Base-by-base conservation (phyloP, 176 grass and related monocot species). In the Rhynchospora tenuis region DNA sequence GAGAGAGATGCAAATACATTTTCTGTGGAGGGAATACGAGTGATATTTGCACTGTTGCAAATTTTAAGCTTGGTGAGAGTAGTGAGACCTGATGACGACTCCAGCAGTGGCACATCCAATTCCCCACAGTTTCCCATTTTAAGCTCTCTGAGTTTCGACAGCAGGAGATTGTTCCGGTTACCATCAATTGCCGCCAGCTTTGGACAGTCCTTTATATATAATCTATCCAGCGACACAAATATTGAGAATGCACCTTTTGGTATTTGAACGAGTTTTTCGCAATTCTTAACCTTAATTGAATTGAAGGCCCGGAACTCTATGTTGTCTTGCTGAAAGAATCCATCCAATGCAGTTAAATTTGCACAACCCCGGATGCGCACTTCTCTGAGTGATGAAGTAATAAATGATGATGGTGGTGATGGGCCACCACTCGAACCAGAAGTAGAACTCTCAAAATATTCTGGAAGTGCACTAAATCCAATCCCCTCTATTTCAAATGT, bases 121-220 rank as follows among this genome's bases (percentile, higher is more conserved):
- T 86, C 71, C 16, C 73, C 48, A 0, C 48, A 76, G 14, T 76
- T 76, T 7, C 0, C 1, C 15, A 27, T 27, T 14, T 1, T 0
- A 14, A 74, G 12, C 1, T 7, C 0, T 74, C 14, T 2, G 0
- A 74, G 12, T 8, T 11, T 13, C 11, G 16, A 7, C 4, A 45
- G 70, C 22, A 74, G n/a, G 22, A 74, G 70, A 22, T 51, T 51
- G 20, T 20, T 74, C 10, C 15, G 5, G 5, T 51, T 50, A 74
- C 51, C 12, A 73, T 50, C 11, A 51, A 15, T 4, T 51, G 2
- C 70, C 11, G 19, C 19, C 58, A 89, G 16, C 78, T 80, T 87
- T 81, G 80, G 80, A 46, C 84, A 91, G 0, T 81, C 58, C 9
- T 4, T 7, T 75, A 91, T 63, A 16, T 19, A 11, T 47, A 91